Conservation (phyloP, 495 filamentous ascomycete species). For the Aspergillus heteromorphus region DNA sequence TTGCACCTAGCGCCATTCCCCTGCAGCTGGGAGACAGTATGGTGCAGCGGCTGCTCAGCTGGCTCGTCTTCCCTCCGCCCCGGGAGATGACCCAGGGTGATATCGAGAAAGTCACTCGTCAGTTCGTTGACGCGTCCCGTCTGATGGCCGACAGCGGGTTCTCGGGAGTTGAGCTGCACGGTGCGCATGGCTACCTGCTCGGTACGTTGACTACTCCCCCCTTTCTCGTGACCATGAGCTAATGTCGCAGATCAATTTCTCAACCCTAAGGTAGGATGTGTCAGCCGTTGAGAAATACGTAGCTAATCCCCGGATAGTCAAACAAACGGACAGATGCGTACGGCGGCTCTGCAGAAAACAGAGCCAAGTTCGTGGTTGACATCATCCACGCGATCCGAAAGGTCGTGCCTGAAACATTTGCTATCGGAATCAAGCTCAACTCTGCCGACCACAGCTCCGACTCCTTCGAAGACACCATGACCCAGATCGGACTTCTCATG, state of each 20-base stretch:
- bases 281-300: background rate
- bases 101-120: constrained; percentile 40
- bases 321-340: constrained; percentile 46
- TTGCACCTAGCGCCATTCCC: constrained; percentile 44
- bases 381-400: constrained; percentile 38
- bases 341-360: constrained; percentile 41
- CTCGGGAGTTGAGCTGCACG: constrained; percentile 53
- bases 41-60: constrained; percentile 28
- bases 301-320: constrained; percentile 16
- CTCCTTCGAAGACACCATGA: constrained; percentile 44
- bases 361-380: constrained; percentile 43
- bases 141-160: constrained; percentile 48
- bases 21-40: constrained; percentile 33
- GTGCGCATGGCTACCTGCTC: constrained; percentile 56
- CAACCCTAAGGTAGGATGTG: constrained; percentile 29
- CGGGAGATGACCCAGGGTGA: constrained; percentile 46
- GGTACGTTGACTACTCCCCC: constrained; percentile 24
- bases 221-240: background rate
- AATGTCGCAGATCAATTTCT: constrained; percentile 34
- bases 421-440: constrained; percentile 59
- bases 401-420: constrained; percentile 44
- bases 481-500: constrained; percentile 47
- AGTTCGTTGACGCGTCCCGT: constrained; percentile 44
- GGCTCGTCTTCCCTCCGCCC: constrained; percentile 36
- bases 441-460: constrained; percentile 49